Percentiles rank a stretch among this genome's conserved stretches.
Conservation (phyloP, 2,329 filamentous ascomycete species). For the Exophiala viscosa region DNA sequence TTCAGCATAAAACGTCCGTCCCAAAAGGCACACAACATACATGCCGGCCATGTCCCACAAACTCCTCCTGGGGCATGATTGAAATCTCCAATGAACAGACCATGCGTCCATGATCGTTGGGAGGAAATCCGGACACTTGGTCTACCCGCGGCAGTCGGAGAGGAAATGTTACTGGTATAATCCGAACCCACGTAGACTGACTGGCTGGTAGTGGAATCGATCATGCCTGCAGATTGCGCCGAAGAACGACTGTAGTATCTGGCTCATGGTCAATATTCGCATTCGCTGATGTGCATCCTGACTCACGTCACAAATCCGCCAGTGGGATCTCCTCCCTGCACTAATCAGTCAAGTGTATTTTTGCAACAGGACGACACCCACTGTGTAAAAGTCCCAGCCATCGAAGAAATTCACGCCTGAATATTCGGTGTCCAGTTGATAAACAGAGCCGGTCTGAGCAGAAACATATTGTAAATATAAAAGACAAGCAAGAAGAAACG, state of each 20-base stretch:
- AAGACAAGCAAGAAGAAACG: conserved; percentile 12
- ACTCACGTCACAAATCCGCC: conserved; percentile 35
- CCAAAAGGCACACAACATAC: conserved; percentile 4
- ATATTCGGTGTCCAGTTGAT: conserved; percentile 28
- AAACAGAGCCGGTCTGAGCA: conserved; percentile 19
- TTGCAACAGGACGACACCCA: conserved; percentile 1
- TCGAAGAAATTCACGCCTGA: conserved; percentile 38
- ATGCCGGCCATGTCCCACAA: conserved; percentile 40
- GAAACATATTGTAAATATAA: conserved; percentile 14
- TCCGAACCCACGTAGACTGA: conserved; percentile 35
- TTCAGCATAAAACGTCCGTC: neutral
- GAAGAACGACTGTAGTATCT: conserved; percentile 33
- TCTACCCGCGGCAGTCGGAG: conserved; percentile 28
- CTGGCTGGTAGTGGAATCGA: conserved; percentile 23
- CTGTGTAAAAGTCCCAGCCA: conserved; percentile 39
- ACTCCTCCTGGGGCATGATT: conserved; percentile 34
- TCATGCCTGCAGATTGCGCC: conserved; percentile 22
- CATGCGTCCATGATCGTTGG: conserved; percentile 32
- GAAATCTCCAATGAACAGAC: conserved; percentile 38
- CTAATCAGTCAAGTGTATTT: conserved; percentile 1
- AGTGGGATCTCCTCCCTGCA: conserved; percentile 34
- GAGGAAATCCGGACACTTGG: conserved; percentile 32
- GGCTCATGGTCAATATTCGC: neutral
- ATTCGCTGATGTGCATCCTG: conserved; percentile 33
- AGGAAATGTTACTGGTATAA: conserved; percentile 22